Conservation (phyloP, 495 filamentous ascomycete species). For the Penicillium ochrochloron region DNA sequence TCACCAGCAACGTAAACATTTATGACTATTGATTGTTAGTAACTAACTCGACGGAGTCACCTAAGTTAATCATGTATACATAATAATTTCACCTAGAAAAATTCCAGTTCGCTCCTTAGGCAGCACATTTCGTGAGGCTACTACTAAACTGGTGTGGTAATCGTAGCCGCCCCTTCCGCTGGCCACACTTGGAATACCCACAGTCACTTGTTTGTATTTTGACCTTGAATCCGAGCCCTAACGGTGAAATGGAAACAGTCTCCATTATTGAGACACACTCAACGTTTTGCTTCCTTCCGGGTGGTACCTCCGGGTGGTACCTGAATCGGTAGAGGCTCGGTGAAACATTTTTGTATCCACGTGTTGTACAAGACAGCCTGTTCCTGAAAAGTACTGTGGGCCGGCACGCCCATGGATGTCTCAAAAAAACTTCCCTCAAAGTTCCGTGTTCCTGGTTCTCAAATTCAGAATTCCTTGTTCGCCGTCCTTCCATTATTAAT, state of each 20-base stretch:
- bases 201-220: background rate
- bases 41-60: background rate
- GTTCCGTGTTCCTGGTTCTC: background rate
- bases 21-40: conserved; percentile 17
- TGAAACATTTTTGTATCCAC: conserved; percentile 15
- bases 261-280: background rate
- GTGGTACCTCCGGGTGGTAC: background rate
- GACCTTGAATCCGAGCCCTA: background rate
- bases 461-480: background rate
- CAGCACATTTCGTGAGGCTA: background rate
- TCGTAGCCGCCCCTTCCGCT: conserved; percentile 1
- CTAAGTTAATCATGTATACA: background rate
- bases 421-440: background rate
- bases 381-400: conserved; percentile 6
- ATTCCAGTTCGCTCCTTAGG: background rate
- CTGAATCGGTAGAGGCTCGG: conserved; percentile 10
- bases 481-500: background rate
- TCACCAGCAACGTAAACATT: conserved; percentile 23
- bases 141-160: background rate
- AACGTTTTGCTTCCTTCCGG: background rate
- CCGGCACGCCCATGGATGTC: conserved; percentile 10
- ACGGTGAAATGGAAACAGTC: background rate
- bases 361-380: background rate
- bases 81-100: background rate
- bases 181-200: background rate